These are phyloP conservation scores for Lodderomyces elongisporus DNA, from an alignment of 1,139 yeast species.

Conservation along the genomic window DNA sequence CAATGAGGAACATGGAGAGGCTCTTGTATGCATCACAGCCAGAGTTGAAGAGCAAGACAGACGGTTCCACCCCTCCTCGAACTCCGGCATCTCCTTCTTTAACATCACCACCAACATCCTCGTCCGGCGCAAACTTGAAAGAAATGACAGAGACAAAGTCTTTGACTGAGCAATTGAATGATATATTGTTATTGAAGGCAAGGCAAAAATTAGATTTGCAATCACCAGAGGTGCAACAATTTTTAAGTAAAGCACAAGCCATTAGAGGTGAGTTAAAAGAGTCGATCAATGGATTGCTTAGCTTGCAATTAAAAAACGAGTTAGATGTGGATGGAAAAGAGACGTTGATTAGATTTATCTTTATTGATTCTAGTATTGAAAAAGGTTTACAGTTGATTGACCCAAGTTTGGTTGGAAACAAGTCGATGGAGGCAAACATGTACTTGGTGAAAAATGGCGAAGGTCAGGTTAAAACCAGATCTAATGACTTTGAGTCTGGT, in stretches of 20 bases:
- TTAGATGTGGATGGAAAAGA: constrained; percentile 68
- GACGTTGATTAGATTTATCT: constrained; percentile 60
- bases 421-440: constrained; percentile 11
- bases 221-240: constrained; percentile 30
- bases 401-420: constrained; percentile 23
- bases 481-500: constrained; percentile 2
- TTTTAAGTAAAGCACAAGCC: constrained; percentile 38
- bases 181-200: constrained; percentile 27
- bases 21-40: constrained; percentile 20
- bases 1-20: constrained; percentile 68
- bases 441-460: constrained; percentile 13
- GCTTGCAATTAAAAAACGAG: constrained; percentile 47
- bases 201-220: constrained; percentile 25
- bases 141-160: constrained; percentile 13
- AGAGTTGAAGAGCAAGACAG: no score
- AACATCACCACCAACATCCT: constrained; percentile 1
- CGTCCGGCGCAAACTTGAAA: no score
- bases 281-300: constrained; percentile 54
- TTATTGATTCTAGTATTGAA: constrained; percentile 65
- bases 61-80: constrained; percentile 4
- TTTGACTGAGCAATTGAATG: constrained; percentile 35
- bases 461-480: constrained; percentile 11
- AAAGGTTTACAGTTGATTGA: constrained; percentile 56
- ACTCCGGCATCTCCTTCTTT: not conserved
- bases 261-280: constrained; percentile 46